Conservation (phyloP, 305 asterid genomes). For the Striga hermonthica region DNA sequence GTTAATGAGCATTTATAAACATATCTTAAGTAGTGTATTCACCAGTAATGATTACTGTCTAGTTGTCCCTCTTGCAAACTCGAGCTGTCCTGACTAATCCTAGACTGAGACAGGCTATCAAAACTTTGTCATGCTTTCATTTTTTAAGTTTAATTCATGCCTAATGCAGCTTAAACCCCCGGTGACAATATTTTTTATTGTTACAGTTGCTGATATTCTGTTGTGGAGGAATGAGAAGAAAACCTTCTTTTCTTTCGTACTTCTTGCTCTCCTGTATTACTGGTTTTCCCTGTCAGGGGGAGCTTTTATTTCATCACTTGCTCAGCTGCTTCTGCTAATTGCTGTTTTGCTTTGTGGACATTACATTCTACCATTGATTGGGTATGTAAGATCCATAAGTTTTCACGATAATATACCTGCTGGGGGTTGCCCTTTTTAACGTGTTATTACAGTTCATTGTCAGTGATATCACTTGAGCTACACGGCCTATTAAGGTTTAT, state of each 20-base stretch:
- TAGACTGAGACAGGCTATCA: constrained; percentile 23
- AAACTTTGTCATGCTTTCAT: constrained; percentile 16
- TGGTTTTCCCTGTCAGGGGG: constrained; percentile 82
- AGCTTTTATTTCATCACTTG: constrained; percentile 69
- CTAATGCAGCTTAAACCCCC: constrained; percentile 16
- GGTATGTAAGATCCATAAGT: constrained; percentile 48
- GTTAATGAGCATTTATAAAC: constrained; percentile 22
- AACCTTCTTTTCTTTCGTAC: constrained; percentile 58
- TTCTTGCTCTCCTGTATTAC: constrained; percentile 54
- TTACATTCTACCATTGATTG: constrained; percentile 49
- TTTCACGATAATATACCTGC: constrained; percentile 10
- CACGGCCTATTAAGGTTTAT: too few species aligned
- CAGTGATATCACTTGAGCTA: too few species aligned
- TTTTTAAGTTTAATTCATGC: constrained; percentile 19
- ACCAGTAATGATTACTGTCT: constrained; percentile 26
- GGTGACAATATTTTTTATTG: constrained; percentile 33
- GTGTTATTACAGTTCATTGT: too few species aligned
- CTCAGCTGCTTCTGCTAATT: constrained; percentile 62
- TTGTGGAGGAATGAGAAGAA: constrained; percentile 94
- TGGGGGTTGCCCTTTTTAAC: too few species aligned
- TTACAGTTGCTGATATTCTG: constrained; percentile 86
- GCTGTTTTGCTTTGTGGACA: constrained; percentile 53
- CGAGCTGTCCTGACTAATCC: constrained; percentile 20
- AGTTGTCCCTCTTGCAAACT: constrained; percentile 12
- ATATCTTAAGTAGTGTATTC: constrained; percentile 16